Percentiles rank a stretch among this genome's conserved stretches.
phyloP scores from a whole-genome alignment of 441 rosid genomes.

The Arabidopsis hybrid region DNA sequence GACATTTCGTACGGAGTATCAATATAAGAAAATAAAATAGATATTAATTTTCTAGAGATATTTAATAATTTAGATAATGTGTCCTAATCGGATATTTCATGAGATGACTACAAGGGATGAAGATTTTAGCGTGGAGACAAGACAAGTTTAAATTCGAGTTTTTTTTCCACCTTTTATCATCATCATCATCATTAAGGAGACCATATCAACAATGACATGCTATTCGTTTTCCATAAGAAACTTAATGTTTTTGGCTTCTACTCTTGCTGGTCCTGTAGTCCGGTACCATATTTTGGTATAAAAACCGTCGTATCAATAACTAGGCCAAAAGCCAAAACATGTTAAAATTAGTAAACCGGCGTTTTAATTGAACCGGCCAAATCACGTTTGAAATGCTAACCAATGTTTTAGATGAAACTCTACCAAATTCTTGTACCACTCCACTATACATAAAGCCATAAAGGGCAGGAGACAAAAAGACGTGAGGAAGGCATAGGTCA shows the following conservation, averaged over 20 bases:
- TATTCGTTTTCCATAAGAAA: neutral
- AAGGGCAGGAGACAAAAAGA: conserved; percentile 36
- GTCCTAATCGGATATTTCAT: neutral
- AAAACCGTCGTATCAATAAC: neutral
- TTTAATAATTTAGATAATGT: neutral
- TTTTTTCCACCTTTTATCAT: neutral
- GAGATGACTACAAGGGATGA: neutral
- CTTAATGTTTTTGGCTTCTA: neutral
- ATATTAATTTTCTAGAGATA: neutral
- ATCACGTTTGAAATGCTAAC: neutral
- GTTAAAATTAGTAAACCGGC: neutral
- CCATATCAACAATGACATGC: neutral
- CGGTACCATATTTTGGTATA: too few species aligned
- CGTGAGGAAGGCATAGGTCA: conserved; percentile 41
- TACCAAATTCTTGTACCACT: neutral
- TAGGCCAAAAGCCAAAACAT: neutral
- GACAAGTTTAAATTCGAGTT: neutral
- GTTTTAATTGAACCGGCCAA: neutral
- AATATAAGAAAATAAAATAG: neutral
- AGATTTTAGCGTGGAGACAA: neutral
- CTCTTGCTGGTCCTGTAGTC: neutral
- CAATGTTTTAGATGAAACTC: neutral
- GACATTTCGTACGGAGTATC: conserved; percentile 31
- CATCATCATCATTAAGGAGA: neutral
- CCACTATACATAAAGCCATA: conserved; percentile 1